Evolutionary conservation across 257 asterid genomes (phyloP), one percentile per base, ranked within the genome.

Genomic region (Lavandula angustifolia): DNA sequence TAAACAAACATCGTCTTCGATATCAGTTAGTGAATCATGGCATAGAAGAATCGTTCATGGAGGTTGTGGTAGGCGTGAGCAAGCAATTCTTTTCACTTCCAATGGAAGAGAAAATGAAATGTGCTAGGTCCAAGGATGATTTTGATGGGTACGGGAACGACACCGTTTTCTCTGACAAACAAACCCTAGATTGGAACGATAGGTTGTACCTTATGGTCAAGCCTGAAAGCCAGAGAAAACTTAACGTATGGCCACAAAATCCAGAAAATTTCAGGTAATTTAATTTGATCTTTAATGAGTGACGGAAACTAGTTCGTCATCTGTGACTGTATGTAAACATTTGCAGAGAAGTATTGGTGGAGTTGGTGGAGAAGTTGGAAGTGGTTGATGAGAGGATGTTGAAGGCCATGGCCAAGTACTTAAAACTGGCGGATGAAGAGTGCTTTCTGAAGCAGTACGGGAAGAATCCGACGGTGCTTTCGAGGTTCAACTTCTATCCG

Each of bases 401-500:
- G 57, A 67, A 48, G 69, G 73, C 64, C 2, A 81, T 81, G 81
- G 81, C 82, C 0, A 74, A 56, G 27, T 74, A 79, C 14, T 56
- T 80, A 27, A 62, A 66, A 44, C 29, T 74, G 47, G 38, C 56
- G 58, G 85, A 74, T 22, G 82, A 74, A 38, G 61, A 61, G 3
- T 64, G 78, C 61, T 74, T 77, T 43, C 2, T 74, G 16, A 74
- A 71, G 46, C 74, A 67, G 22, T 64, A 12, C 56, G 85, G 85
- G 13, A 70, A 74, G 54, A 60, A 67, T 32, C 76, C 70, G 4
- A 46, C 22, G 0, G 65, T 35, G 51, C 33, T 72, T 4, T 69
- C 83, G 40, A 64, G 87, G 33, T 73, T 81, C 47, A 73, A 73
- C 34, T 56, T 53, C 4, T 79, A 82, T 37, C 84, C 87, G 3